Evolutionary conservation across 2,329 filamentous ascomycete genomes (phyloP).

Genomic region (Neonectria hederae): DNA sequence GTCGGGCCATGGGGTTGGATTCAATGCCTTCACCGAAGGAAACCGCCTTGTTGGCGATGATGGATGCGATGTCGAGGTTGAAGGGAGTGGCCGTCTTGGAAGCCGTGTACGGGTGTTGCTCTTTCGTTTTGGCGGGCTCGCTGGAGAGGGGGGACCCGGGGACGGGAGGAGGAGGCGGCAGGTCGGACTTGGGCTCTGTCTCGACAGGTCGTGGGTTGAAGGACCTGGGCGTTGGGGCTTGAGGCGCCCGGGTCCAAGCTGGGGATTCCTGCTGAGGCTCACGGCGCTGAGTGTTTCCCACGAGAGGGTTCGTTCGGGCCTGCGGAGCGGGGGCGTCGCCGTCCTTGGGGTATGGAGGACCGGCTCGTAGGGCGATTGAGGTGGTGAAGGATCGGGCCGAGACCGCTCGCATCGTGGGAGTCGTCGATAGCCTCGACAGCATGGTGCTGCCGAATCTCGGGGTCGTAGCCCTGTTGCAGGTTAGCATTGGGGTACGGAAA

Average conservation of each 20-base stretch:
- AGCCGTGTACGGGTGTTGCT: slow-evolving; percentile 40
- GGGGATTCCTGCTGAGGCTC: slow-evolving; percentile 22
- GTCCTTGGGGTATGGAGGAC: slow-evolving; percentile 5
- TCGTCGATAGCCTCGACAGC: slow-evolving; percentile 44
- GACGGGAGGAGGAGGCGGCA: slow-evolving; percentile 19
- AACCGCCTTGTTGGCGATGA: slow-evolving; percentile 47
- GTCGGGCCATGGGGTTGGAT: slow-evolving; percentile 40
- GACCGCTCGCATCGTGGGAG: slow-evolving; percentile 28
- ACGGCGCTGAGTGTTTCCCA: slow-evolving; percentile 39
- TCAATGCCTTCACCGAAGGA: slow-evolving; percentile 27
- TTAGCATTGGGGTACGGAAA: slow-evolving; percentile 2
- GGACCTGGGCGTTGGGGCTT: slow-evolving; percentile 21
- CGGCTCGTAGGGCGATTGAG: slow-evolving; percentile 42
- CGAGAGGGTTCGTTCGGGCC: slow-evolving; percentile 44
- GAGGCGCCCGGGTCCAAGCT: slow-evolving; percentile 1
- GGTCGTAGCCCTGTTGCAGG: slow-evolving; percentile 38
- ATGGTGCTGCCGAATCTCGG: slow-evolving; percentile 43
- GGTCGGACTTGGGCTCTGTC: neutral
- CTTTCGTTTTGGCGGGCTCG: slow-evolving; percentile 8
- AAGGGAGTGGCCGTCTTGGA: slow-evolving; percentile 31
- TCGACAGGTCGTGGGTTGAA: neutral
- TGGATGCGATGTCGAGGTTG: slow-evolving; percentile 48
- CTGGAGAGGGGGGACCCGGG: slow-evolving; percentile 10
- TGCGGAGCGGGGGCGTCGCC: slow-evolving; percentile 11
- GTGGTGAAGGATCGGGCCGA: slow-evolving; percentile 46